Evolutionary conservation across 495 filamentous ascomycete species (phyloP).

Genomic region (Talaromyces stipitatus): DNA sequence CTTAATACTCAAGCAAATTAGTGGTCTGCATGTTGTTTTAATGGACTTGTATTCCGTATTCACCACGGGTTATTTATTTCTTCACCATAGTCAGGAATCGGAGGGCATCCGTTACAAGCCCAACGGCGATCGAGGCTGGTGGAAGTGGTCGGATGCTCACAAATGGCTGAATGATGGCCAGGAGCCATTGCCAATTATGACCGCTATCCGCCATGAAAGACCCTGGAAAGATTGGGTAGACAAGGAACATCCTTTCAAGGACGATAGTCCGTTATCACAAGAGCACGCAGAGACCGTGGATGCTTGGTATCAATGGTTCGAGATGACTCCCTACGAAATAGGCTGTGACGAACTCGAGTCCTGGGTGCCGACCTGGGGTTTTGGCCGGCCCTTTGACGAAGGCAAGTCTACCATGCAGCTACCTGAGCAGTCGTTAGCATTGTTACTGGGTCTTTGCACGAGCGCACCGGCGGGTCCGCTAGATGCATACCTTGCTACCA

Average conservation of each 20-base stretch:
- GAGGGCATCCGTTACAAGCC: neutral
- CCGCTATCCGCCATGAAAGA: constrained; percentile 6
- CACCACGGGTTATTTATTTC: constrained; percentile 6
- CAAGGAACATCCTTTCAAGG: constrained; percentile 5
- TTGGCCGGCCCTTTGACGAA: constrained; percentile 73
- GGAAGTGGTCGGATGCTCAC: constrained; percentile 4
- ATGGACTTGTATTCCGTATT: constrained; percentile 7
- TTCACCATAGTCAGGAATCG: constrained; percentile 6
- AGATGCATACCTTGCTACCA: constrained; percentile 6
- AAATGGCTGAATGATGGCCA: constrained; percentile 1
- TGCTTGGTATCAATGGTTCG: constrained; percentile 95
- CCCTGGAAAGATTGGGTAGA: constrained; percentile 8
- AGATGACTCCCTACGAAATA: constrained; percentile 91
- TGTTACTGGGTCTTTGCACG: constrained; percentile 5
- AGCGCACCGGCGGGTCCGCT: constrained; percentile 6
- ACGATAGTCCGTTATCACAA: neutral
- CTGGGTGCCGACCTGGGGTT: constrained; percentile 92
- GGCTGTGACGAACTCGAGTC: constrained; percentile 88
- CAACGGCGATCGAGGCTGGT: constrained; percentile 3
- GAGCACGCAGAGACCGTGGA: neutral
- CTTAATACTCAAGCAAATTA: constrained; percentile 5
- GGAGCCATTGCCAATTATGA: constrained; percentile 4
- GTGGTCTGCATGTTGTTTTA: constrained; percentile 5
- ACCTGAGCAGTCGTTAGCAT: constrained; percentile 4
- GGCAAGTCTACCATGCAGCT: constrained; percentile 43